Percentiles rank a stretch among this genome's conserved stretches.
Conservation (phyloP, 2,329 filamentous ascomycete genomes). For the Verticillium longisporum region DNA sequence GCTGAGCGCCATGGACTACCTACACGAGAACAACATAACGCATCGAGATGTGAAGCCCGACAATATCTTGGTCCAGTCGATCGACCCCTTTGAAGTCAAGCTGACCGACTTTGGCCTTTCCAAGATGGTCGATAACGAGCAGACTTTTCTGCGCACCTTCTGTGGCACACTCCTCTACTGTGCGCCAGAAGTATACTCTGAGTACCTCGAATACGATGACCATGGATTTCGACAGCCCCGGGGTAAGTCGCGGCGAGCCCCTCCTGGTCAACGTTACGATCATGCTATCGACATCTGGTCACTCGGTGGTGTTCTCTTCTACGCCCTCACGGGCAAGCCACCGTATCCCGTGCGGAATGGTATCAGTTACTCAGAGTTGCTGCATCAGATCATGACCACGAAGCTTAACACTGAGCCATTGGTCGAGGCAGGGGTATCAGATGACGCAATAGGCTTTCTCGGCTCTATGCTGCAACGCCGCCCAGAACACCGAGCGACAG, state of each 20-base stretch:
- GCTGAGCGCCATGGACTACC: constrained; percentile 73
- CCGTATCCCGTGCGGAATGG: constrained; percentile 77
- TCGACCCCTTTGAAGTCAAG: constrained; percentile 74
- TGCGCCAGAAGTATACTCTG: constrained; percentile 90
- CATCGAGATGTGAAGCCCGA: constrained; percentile 99
- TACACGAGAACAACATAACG: constrained; percentile 84
- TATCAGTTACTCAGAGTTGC: constrained; percentile 69
- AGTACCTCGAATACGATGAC: constrained; percentile 62
- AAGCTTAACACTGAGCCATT: constrained; percentile 62
- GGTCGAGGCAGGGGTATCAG: constrained; percentile 50
- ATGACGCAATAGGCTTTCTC: constrained; percentile 66
- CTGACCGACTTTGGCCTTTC: constrained; percentile 95
- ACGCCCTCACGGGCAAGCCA: constrained; percentile 68
- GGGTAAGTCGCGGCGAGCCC: constrained; percentile 53
- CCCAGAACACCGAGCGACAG: constrained; percentile 68
- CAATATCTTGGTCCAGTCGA: constrained; percentile 79
- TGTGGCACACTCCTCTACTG: constrained; percentile 95
- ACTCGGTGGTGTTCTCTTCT: constrained; percentile 85
- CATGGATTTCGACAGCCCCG: constrained; percentile 56
- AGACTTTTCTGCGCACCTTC: constrained; percentile 92
- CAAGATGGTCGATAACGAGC: constrained; percentile 83
- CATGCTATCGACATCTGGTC: constrained; percentile 97
- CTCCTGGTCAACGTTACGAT: constrained; percentile 63
- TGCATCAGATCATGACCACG: constrained; percentile 79
- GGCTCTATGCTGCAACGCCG: constrained; percentile 74